Evolutionary conservation across 768 basidiomycete genomes (phyloP).

Genomic region (Agrocybe praecox): DNA sequence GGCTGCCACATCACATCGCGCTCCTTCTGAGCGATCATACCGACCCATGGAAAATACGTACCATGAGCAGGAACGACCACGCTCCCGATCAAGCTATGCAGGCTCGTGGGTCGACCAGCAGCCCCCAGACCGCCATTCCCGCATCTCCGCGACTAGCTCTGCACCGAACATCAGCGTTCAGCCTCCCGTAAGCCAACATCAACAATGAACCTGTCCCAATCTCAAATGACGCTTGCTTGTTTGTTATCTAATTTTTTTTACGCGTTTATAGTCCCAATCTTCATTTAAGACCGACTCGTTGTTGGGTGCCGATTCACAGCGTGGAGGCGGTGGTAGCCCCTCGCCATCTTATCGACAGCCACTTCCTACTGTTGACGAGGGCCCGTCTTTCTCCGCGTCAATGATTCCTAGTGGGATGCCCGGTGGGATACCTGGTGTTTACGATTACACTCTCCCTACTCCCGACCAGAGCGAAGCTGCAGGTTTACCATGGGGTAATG

Average conservation of each 20-base stretch:
- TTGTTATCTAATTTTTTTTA: background rate
- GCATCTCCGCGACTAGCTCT: slow-evolving; percentile 17
- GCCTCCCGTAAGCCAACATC: slow-evolving; percentile 34
- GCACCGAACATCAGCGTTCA: slow-evolving; percentile 35
- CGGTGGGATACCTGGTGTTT: slow-evolving; percentile 19
- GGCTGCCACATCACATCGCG: slow-evolving; percentile 8
- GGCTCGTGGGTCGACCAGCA: slow-evolving; percentile 15
- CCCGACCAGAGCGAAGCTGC: slow-evolving; percentile 3
- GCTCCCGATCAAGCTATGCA: slow-evolving; percentile 27
- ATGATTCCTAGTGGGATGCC: slow-evolving; percentile 14
- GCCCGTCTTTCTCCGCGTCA: background rate
- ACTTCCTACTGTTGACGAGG: background rate
- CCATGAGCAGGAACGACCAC: slow-evolving; percentile 21
- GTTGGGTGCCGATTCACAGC: slow-evolving; percentile 6
- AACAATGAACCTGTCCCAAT: background rate
- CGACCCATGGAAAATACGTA: slow-evolving; percentile 12
- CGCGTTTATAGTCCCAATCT: slow-evolving; percentile 18
- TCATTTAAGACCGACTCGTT: slow-evolving; percentile 19
- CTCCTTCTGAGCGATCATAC: slow-evolving; percentile 8
- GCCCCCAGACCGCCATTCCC: slow-evolving; percentile 1
- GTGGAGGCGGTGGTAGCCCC: slow-evolving; percentile 9
- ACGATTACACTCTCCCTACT: slow-evolving; percentile 5
- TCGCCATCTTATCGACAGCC: slow-evolving; percentile 3
- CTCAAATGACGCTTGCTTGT: background rate
- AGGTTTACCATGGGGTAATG: background rate